Evolutionary conservation across 2,329 filamentous ascomycete genomes (phyloP).

Genomic region (Aspergillus aculeatus): DNA sequence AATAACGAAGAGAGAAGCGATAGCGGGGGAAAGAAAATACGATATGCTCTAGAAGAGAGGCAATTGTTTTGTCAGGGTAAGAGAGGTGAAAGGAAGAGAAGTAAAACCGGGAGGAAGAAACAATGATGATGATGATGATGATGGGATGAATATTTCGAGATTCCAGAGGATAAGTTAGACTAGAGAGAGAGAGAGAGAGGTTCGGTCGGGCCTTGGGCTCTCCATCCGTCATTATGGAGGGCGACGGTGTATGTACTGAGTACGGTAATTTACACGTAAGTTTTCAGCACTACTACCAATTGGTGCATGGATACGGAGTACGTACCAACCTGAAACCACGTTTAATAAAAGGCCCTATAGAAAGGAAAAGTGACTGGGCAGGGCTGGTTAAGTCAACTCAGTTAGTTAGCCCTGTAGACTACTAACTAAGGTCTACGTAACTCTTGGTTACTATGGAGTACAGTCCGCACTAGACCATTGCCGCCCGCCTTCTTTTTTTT

Average conservation of each 20-base stretch:
- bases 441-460: no score
- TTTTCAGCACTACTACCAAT: neutral
- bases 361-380: no score
- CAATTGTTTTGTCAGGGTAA: neutral
- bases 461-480: constrained; percentile 2
- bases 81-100: constrained; percentile 1
- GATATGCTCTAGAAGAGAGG: neutral
- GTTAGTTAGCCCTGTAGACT: no score
- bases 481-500: constrained; percentile 1
- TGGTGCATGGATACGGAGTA: no score
- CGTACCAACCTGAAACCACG: constrained; percentile 1
- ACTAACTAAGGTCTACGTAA: no score
- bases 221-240: no score
- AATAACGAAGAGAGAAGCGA: neutral
- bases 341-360: no score
- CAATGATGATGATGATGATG: neutral
- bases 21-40: neutral
- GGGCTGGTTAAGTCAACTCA: no score
- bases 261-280: neutral
- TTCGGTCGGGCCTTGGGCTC: neutral
- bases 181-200: neutral
- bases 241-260: no score
- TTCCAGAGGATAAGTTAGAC: no score
- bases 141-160: neutral
- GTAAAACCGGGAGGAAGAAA: constrained; percentile 14